These are phyloP conservation scores for Gossypium mustelinum DNA, from an alignment of 345 rosid genomes.

Conservation along the genomic window DNA sequence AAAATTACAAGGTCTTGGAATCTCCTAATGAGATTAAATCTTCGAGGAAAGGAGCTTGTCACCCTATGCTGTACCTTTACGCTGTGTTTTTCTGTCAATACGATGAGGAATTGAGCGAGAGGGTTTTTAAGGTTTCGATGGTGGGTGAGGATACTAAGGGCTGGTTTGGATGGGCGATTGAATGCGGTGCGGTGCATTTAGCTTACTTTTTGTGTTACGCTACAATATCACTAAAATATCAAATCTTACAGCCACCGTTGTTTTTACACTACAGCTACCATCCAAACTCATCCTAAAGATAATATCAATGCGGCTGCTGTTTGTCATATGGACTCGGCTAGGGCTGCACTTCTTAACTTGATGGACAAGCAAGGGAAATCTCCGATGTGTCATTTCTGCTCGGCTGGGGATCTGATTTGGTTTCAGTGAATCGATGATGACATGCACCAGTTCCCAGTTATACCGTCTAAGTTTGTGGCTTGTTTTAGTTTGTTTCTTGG, in stretches of 20 bases:
- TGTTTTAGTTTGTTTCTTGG: neutral
- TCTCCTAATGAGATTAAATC: constrained; percentile 27
- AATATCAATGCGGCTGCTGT: constrained; percentile 30
- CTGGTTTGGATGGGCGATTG: too few relatives aligned
- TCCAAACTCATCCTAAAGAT: constrained; percentile 15
- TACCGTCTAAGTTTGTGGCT: neutral
- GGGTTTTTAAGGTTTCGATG: constrained; percentile 26
- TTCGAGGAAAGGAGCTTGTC: constrained; percentile 36
- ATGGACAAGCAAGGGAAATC: constrained; percentile 6
- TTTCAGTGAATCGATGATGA: neutral
- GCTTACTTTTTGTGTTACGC: too few relatives aligned
- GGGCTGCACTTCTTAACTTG: neutral
- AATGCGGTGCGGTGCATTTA: too few relatives aligned
- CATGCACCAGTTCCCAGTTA: neutral
- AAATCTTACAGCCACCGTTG: too few relatives aligned
- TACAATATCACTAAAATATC: too few relatives aligned
- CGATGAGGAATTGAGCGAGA: constrained; percentile 22
- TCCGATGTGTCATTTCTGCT: constrained; percentile 9
- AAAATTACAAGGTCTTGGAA: constrained; percentile 30
- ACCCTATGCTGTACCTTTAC: constrained; percentile 34
- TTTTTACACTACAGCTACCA: too few relatives aligned
- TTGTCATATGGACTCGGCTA: constrained; percentile 45
- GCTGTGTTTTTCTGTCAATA: constrained; percentile 38
- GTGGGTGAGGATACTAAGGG: constrained; percentile 24
- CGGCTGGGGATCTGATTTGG: constrained; percentile 11